Evolutionary conservation across 2,329 filamentous ascomycete species (phyloP).

Genomic region (Basipetospora sp.): DNA sequence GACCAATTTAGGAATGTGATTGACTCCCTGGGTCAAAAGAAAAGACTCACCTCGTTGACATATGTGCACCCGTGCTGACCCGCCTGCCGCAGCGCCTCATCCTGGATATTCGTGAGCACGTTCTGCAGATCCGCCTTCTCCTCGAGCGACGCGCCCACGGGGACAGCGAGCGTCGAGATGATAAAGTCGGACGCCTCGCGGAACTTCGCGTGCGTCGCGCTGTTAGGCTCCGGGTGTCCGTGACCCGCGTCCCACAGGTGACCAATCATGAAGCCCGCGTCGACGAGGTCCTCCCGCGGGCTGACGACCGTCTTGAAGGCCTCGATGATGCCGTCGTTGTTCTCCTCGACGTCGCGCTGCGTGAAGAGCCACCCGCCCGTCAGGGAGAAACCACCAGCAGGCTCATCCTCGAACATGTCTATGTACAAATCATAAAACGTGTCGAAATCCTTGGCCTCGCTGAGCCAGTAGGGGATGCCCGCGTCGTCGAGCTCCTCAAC

Average conservation of each 20-base stretch:
- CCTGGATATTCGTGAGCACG: slow-evolving; percentile 22
- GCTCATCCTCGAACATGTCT: slow-evolving; percentile 23
- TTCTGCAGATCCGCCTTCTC: slow-evolving; percentile 27
- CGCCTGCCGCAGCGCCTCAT: slow-evolving; percentile 21
- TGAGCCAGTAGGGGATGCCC: slow-evolving; percentile 16
- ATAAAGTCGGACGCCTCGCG: slow-evolving; percentile 20
- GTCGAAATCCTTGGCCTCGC: slow-evolving; percentile 14
- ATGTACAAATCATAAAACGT: slow-evolving; percentile 23
- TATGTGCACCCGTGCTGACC: slow-evolving; percentile 26
- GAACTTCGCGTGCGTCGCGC: slow-evolving; percentile 25
- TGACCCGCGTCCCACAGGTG: slow-evolving; percentile 25
- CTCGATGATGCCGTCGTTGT: slow-evolving; percentile 20
- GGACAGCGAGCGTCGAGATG: slow-evolving; percentile 20
- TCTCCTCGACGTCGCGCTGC: slow-evolving; percentile 20
- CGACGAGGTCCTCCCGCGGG: slow-evolving; percentile 14
- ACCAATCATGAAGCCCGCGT: slow-evolving; percentile 19
- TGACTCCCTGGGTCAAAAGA: too few relatives aligned
- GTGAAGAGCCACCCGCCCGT: slow-evolving; percentile 25
- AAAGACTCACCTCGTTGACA: slow-evolving; percentile 23
- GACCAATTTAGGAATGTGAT: slow-evolving; percentile 26
- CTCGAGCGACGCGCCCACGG: slow-evolving; percentile 24
- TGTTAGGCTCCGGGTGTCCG: slow-evolving; percentile 20
- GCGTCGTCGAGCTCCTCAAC: slow-evolving; percentile 18
- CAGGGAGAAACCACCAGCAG: slow-evolving; percentile 18
- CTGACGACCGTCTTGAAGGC: slow-evolving; percentile 20